Percentiles rank a stretch among this genome's conserved stretches.
These are phyloP conservation scores for Naganishia onofrii DNA, from an alignment of 768 basidiomycete species.

Conservation along the genomic window DNA sequence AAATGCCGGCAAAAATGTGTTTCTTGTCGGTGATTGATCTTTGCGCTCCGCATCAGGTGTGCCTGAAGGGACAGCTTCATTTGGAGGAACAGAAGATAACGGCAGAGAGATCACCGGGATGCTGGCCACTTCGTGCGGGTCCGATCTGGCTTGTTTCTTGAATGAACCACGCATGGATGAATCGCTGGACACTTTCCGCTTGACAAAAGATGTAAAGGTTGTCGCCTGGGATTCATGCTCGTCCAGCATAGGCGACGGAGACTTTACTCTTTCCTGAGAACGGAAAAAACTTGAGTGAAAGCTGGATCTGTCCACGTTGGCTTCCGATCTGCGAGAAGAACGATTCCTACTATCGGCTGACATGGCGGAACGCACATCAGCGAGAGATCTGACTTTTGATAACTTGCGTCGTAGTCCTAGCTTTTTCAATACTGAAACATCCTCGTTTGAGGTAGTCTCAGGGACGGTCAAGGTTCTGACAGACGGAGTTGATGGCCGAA, in stretches of 20 bases:
- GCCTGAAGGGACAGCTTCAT: not conserved
- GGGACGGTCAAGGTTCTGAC: not conserved
- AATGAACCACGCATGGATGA: not conserved
- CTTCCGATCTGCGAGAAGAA: conserved; percentile 5
- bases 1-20: not conserved
- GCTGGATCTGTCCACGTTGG: not conserved
- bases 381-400: conserved; percentile 15
- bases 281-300: not conserved
- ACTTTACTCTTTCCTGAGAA: not conserved
- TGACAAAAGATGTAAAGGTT: conserved; percentile 6
- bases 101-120: not conserved
- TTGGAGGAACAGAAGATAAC: not conserved
- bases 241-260: not conserved
- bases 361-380: not conserved
- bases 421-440: not conserved
- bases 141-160: not conserved
- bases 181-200: conserved; percentile 9
- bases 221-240: not conserved
- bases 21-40: not conserved
- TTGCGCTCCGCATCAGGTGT: not conserved
- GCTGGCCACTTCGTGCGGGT: not conserved
- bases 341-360: not conserved
- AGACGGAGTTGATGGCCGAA: not conserved
- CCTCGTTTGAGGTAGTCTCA: not conserved
- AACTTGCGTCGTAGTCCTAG: conserved; percentile 2